These are phyloP conservation scores for Xerocomus minutiporus DNA, from an alignment of 1,284 basidiomycete genomes.

Conservation along the genomic window DNA sequence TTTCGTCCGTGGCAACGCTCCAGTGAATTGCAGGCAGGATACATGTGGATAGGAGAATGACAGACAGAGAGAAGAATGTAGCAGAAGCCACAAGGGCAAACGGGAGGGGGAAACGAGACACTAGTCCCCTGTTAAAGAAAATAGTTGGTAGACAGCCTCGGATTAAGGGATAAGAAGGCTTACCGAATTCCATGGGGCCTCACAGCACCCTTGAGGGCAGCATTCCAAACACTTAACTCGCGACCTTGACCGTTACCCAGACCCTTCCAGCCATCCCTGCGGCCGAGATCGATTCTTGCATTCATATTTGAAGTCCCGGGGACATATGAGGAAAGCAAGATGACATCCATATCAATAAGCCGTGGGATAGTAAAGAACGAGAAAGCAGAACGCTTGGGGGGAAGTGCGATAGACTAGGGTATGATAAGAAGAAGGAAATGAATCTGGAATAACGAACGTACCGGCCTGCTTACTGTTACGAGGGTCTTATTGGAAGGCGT, in stretches of 20 bases:
- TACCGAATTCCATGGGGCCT: conserved; percentile 65
- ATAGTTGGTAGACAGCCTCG: background rate
- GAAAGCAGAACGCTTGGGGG: conserved; percentile 29
- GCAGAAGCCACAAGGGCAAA: conserved; percentile 40
- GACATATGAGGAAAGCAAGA: conserved; percentile 50
- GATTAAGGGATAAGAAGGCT: conserved; percentile 17
- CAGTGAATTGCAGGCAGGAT: conserved; percentile 45
- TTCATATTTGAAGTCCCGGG: conserved; percentile 44
- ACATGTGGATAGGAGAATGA: conserved; percentile 40
- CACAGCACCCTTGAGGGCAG: conserved; percentile 55
- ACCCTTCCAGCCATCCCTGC: conserved; percentile 63
- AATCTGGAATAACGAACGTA: conserved; percentile 35
- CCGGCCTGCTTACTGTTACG: conserved; percentile 55
- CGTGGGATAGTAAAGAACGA: conserved; percentile 41
- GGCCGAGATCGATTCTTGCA: conserved; percentile 61
- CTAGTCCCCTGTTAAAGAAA: conserved; percentile 47
- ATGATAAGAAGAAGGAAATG: conserved; percentile 11
- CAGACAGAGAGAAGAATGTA: conserved; percentile 38
- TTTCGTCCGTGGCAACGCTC: conserved; percentile 15
- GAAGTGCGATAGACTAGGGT: conserved; percentile 55
- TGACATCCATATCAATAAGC: conserved; percentile 46
- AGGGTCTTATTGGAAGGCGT: conserved; percentile 60
- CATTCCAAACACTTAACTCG: conserved; percentile 62
- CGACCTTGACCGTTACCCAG: conserved; percentile 63
- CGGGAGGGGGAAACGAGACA: conserved; percentile 65